Conservation (phyloP, 805 yeast species). For the Zygosaccharomyces gambellarensis region DNA sequence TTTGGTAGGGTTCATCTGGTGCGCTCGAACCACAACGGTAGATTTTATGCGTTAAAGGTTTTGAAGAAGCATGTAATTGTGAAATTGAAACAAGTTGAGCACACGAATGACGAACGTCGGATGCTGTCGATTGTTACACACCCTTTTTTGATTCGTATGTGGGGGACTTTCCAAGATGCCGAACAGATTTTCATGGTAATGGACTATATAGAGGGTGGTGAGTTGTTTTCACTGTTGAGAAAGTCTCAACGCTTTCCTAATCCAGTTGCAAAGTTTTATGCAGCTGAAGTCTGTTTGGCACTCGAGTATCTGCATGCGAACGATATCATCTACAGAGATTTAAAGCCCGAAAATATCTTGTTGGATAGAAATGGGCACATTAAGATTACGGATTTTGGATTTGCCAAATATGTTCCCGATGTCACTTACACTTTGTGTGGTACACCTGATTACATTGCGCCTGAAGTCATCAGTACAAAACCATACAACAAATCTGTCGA, state of each 20-base stretch:
- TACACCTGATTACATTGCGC: conserved; percentile 95
- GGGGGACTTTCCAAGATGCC: conserved; percentile 95
- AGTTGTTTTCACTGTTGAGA: conserved; percentile 75
- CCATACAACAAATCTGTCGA: conserved; percentile 94
- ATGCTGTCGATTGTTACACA: conserved; percentile 83
- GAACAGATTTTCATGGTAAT: conserved; percentile 84
- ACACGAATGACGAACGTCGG: conserved; percentile 89
- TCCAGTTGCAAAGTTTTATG: conserved; percentile 94
- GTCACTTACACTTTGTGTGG: conserved; percentile 94
- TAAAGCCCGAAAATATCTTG: conserved; percentile 88
- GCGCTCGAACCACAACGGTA: conserved; percentile 80
- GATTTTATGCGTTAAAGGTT: conserved; percentile 91
- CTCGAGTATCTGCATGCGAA: conserved; percentile 81
- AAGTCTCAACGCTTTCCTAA: conserved; percentile 89
- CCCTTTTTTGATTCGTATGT: conserved; percentile 86
- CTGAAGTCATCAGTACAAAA: conserved; percentile 89
- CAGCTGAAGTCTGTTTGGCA: conserved; percentile 84
- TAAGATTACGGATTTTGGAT: conserved; percentile 90
- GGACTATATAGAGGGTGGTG: conserved; percentile 98
- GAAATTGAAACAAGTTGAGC: conserved; percentile 91
- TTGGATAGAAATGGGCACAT: conserved; percentile 87
- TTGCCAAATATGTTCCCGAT: conserved; percentile 87
- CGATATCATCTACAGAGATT: conserved; percentile 84
- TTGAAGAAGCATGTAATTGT: conserved; percentile 83
- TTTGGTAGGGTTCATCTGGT: conserved; percentile 93